phyloP scores from a whole-genome alignment of 345 rosid species.

The Orychophragmus violaceus region DNA sequence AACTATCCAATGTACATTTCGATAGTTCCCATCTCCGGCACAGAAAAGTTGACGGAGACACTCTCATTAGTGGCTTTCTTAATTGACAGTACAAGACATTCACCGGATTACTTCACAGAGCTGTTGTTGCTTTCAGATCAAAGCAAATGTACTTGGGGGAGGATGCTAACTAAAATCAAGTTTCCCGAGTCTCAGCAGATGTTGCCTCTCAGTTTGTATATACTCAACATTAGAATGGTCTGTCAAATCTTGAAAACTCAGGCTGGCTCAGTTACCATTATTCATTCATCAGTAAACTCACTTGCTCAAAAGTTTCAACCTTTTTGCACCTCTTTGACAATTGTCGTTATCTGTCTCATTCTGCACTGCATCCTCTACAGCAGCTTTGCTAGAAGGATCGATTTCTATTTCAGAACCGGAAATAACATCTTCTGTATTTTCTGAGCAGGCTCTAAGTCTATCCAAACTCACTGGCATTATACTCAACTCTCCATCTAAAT shows the following conservation, averaged over 20 bases:
- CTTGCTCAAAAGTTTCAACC: conserved; percentile 9
- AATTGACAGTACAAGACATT: background rate
- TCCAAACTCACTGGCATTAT: background rate
- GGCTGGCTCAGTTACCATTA: background rate
- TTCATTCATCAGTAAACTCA: background rate
- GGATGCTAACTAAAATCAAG: background rate
- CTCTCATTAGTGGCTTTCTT: background rate
- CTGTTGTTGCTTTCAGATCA: background rate
- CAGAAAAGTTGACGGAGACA: background rate
- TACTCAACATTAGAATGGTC: background rate
- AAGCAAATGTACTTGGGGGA: background rate
- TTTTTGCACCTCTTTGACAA: conserved; percentile 21
- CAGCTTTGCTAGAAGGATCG: background rate
- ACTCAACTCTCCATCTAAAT: conserved; percentile 18
- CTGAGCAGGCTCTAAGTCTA: background rate
- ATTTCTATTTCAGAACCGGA: conserved; percentile 11
- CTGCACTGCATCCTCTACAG: background rate
- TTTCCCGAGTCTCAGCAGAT: background rate
- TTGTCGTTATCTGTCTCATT: conserved; percentile 1
- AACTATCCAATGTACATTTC: no score
- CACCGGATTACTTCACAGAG: background rate
- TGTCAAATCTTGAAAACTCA: background rate
- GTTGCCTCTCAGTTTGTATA: conserved; percentile 6
- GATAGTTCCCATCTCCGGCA: background rate
- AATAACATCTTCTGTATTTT: background rate